Evolutionary conservation across 2,329 filamentous ascomycete genomes (phyloP), one percentile per base, ranked within the genome.

Genomic region (Chalara sp.): DNA sequence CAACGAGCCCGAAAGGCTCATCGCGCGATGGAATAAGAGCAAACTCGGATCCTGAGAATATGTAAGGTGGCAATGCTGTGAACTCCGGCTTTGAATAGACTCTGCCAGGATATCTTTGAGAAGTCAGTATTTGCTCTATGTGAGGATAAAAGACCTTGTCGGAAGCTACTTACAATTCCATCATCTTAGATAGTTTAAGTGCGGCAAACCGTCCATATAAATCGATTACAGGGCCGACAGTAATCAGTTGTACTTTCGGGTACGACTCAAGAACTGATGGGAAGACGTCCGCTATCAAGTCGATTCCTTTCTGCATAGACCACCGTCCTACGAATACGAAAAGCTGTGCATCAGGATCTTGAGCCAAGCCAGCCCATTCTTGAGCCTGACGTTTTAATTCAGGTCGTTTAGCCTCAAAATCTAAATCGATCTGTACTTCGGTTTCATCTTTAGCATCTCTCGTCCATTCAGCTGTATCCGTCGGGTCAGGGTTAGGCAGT

Each of bases 81-180:
- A 86, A 86, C 62, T 84, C 79, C 3, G 83, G 83, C 65, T 81
- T 83, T n/a, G 79, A 83, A 67, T 73, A 85, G 5, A 86, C 82
- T 46, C 82, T 72, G 29, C 78, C 79, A 35, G 82, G 82, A 61
- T 85, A 86, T 45, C 79, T 71, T 4, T 8, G 31, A n/a, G 13
- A 21, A 10, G 28, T 45, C 28, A 45, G 43, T 45, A 21, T 21
- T 21, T 21, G 21, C 21, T 21, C 21, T 21, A 21, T 21, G 21
- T 21, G n/a, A 43, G 28, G 10, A 21, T 5, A 43, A 28, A 21
- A 43, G 41, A 10, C 6, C 13, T 42, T 3, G 35, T 3, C 21
- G n/a, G 43, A n/a, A 10, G 6, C 10, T 13, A 32, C 43, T 45
- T 45, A 45, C 11, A 52, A 44, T 55, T 80, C 72, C 81, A 84